A percentile compares a stretch with the other conserved stretches of the same genome.
These are phyloP conservation scores for Spergularia marina DNA, from an alignment of 148 eudicot species.

Conservation along the genomic window DNA sequence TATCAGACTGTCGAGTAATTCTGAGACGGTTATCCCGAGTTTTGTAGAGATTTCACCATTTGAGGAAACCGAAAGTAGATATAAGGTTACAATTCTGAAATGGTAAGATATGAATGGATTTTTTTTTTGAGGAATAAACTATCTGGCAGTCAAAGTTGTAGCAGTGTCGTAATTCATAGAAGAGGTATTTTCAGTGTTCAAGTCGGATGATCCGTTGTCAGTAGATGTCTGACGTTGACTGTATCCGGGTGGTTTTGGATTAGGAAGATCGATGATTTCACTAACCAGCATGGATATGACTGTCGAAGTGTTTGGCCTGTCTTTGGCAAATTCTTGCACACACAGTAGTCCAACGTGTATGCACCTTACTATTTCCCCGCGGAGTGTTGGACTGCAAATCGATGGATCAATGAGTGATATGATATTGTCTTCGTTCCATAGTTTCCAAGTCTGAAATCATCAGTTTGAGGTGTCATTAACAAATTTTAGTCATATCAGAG, in stretches of 20 bases:
- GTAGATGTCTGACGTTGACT: constrained; percentile 1
- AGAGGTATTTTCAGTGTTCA: constrained; percentile 10
- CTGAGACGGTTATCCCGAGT: no score
- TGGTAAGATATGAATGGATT: background rate
- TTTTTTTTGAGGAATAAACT: background rate
- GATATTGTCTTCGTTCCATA: constrained; percentile 27
- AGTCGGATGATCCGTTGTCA: constrained; percentile 7
- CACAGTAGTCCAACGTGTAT: constrained; percentile 37
- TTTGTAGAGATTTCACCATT: background rate
- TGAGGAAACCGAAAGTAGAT: background rate
- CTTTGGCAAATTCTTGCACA: constrained; percentile 35
- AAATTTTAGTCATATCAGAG: background rate
- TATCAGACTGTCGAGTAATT: no score
- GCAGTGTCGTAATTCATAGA: constrained; percentile 21
- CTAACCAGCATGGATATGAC: constrained; percentile 34
- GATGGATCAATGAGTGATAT: constrained; percentile 24
- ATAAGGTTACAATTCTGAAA: background rate
- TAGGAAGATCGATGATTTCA: constrained; percentile 29
- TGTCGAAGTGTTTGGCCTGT: constrained; percentile 35
- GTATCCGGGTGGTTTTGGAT: constrained; percentile 26
- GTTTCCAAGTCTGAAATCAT: constrained; percentile 29
- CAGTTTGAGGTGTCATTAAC: background rate
- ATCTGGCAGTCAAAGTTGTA: constrained; percentile 11
- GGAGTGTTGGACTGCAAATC: background rate
- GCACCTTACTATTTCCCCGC: constrained; percentile 28